Base-by-base conservation (phyloP, 2,329 filamentous ascomycete species). In the Dactylonectria macrodidyma region DNA sequence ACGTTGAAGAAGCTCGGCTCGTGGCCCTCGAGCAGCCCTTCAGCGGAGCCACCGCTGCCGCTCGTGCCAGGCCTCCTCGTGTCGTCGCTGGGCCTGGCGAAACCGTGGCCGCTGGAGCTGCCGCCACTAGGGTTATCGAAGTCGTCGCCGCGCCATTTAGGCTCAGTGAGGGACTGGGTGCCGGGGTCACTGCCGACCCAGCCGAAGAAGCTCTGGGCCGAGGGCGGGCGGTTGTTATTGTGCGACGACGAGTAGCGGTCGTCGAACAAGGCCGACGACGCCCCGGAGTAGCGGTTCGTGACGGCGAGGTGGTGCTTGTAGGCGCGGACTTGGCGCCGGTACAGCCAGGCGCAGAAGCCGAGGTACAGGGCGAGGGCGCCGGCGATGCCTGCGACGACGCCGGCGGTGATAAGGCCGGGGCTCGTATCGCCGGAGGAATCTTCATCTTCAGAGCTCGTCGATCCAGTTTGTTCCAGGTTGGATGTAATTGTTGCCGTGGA, bases 1-100 rank as follows among this genome's bases (percentile, higher is more conserved):
- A 93, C 90, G 57, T 87, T 92, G 78, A 92, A 90, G 80, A 93
- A 94, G 65, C 87, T 92, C 67, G 92, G 92, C 78, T 93, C 90
- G 67, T 89, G 85, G 0, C 88, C 89, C 3, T 83, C 84, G 16
- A 92, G 75, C 69, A 93, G 75, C 1, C 75, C 75, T 54, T 77
- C 75, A 0, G 74, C 74, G 73, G 91, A 89, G 63, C 90, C 89
- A 58, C 77, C 59, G 68, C 76, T 75, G 36, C 72, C 58, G 57
- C 74, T 75, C 38, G 70, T 78, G 24, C 70, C 73, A 48, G 73
- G 75, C 54, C 76, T 72, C 52, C 76, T 72, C 52, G 73, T 70
- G 58, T 78, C 72, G 50, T 78, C 71, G 65, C 77, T 66, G 41
- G 69, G 73, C 62, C 75, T 73, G 47, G 71, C 57, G 41, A 65